Evolutionary conservation across 2,329 filamentous ascomycete species (phyloP).

Genomic region (Stachybotrys echinatus): DNA sequence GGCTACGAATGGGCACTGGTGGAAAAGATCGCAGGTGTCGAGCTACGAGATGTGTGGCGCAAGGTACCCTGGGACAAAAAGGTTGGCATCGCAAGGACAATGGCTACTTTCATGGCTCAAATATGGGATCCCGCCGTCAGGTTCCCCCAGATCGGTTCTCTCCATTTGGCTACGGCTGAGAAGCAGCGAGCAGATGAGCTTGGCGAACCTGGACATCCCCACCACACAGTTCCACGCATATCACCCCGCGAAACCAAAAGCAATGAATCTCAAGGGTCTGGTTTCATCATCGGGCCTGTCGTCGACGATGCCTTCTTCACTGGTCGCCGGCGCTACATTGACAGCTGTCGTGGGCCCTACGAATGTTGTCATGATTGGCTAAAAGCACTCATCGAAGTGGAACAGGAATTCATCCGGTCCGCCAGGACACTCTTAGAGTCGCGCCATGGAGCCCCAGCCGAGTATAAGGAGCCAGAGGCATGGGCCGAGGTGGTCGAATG

Average conservation of each 20-base stretch:
- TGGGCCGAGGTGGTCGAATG: background rate
- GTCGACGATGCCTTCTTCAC: background rate
- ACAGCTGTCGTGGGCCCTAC: background rate
- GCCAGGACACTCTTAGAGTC: background rate
- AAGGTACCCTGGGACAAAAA: background rate
- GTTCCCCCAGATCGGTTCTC: background rate
- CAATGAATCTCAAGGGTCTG: background rate
- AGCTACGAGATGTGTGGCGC: background rate
- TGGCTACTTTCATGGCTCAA: background rate
- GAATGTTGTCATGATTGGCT: background rate
- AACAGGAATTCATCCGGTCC: background rate
- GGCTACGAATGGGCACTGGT: background rate
- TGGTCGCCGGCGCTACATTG: background rate
- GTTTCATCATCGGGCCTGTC: background rate
- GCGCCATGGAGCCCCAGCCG: background rate
- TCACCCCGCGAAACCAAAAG: background rate
- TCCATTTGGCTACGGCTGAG: background rate
- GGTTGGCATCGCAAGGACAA: background rate
- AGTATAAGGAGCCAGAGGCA: background rate
- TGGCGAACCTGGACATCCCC: background rate
- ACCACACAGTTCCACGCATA: background rate
- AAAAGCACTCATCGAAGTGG: background rate
- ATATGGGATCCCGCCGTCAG: background rate
- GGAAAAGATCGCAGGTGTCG: background rate
- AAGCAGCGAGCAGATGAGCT: background rate